phyloP scores from a whole-genome alignment of 2,329 filamentous ascomycete genomes.

The Sporothrix phasma region DNA sequence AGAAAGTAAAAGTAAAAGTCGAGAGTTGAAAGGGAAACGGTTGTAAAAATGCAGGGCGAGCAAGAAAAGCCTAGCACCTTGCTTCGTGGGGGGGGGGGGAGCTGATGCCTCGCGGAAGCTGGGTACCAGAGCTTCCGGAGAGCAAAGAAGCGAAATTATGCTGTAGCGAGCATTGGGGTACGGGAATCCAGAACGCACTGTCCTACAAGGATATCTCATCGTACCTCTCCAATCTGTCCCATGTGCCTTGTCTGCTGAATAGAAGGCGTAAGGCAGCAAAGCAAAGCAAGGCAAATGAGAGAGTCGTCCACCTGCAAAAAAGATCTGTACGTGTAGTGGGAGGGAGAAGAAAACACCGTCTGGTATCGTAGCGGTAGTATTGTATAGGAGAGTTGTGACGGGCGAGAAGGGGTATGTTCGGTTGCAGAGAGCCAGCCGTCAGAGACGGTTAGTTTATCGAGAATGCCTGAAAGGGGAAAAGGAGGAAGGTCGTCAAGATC shows the following conservation, averaged over 20 bases:
- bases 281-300: constrained; percentile 4
- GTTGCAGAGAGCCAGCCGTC: background rate
- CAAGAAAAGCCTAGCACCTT: background rate
- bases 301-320: background rate
- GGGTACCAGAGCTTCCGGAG: background rate
- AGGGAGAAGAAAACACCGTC: background rate
- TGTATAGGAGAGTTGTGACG: background rate
- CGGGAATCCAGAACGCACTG: background rate
- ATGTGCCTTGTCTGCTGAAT: background rate
- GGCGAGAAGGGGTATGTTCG: background rate
- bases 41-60: background rate
- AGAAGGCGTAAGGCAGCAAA: background rate
- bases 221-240: constrained; percentile 10
- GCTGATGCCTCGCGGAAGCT: background rate
- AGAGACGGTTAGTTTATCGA: background rate
- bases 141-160: constrained; percentile 1
- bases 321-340: background rate
- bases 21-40: background rate
- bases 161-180: background rate
- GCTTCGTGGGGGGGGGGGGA: background rate
- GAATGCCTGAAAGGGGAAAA: background rate
- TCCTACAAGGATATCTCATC: background rate
- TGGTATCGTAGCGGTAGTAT: background rate
- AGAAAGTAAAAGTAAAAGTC: background rate
- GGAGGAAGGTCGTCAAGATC: constrained; percentile 13